These are phyloP conservation scores for Parsonsia alboflavescens DNA, from an alignment of 257 asterid species.

Conservation along the genomic window DNA sequence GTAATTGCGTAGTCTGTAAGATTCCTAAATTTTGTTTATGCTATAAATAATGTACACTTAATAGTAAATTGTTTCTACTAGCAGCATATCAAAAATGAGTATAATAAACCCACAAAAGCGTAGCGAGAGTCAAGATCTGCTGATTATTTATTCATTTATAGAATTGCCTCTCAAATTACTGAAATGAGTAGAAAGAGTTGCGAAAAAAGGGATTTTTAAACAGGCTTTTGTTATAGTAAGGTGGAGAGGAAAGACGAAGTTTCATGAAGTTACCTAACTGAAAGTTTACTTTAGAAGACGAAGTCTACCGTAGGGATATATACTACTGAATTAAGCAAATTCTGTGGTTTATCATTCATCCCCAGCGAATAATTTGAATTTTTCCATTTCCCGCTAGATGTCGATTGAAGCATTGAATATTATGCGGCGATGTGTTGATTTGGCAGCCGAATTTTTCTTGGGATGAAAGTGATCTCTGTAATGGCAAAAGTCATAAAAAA, in stretches of 20 bases:
- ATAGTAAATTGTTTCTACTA: too few relatives aligned
- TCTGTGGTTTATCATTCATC: too few relatives aligned
- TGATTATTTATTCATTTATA: too few relatives aligned
- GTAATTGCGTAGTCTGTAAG: not conserved
- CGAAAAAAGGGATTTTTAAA: too few relatives aligned
- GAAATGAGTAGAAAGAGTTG: not conserved
- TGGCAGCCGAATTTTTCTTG: not conserved
- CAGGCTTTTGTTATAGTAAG: not conserved
- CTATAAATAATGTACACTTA: not conserved
- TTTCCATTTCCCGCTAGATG: not conserved
- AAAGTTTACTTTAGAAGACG: too few relatives aligned
- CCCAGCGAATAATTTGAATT: not conserved
- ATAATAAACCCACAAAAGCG: too few relatives aligned
- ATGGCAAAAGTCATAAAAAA: constrained; percentile 20
- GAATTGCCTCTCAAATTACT: not conserved
- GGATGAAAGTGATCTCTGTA: not conserved
- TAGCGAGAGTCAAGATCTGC: too few relatives aligned
- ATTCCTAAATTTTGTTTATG: not conserved
- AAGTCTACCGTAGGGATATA: too few relatives aligned
- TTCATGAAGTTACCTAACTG: too few relatives aligned
- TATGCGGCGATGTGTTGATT: not conserved
- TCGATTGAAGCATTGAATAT: not conserved
- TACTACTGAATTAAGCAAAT: too few relatives aligned
- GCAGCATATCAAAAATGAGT: too few relatives aligned
- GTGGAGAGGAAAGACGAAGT: too few relatives aligned